Evolutionary conservation across 192 early-diverging fungal genomes (phyloP), one percentile per base, ranked within the genome.

Genomic region (Dimargaris cristalligena): DNA sequence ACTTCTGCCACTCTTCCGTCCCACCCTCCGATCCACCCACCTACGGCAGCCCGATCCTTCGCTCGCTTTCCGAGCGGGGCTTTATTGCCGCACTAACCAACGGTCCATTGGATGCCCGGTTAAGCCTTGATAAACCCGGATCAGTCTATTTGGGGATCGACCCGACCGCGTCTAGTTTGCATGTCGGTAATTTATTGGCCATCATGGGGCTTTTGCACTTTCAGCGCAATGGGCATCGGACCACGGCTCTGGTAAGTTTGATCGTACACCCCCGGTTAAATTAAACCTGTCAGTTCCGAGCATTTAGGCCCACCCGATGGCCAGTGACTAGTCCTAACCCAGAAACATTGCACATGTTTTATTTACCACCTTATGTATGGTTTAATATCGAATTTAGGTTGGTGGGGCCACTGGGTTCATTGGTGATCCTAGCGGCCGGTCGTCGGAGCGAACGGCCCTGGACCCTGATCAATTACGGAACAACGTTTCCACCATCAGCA

Each of bases 391-490:
- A 22, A n/a, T n/a, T 38, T 34, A 83, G 81, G 67, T 83, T 0
- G 91, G 91, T 20, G 89, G 88, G 16, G 94, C 94, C 8, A 97
- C 94, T 0, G 94, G 90, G 0, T 66, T 76, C 16, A 93, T 97
- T 51, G 94, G 94, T 16, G 94, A 97, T 65, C 94, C 94, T 3
- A 87, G 84, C 20, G 94, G 94, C 4, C 81, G 84, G 46, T 79
- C 75, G 44, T 81, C 85, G 0, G 94, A 97, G 61, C 82, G 94
- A 4, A 65, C 67, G 22, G 84, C 82, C 6, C 65, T 94, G 60
- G 79, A 72, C 2, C 61, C 60, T 22, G 70, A 76, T 4, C 71
- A 65, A 9, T 66, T 93, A 16, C 63, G 70, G 4, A 44, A 51
- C 10, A 94, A 97, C 66, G 64, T 81, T 0, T 68, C 68, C 0